Base-by-base conservation (phyloP, 345 rosid species). In the Melastoma malabathricum region DNA sequence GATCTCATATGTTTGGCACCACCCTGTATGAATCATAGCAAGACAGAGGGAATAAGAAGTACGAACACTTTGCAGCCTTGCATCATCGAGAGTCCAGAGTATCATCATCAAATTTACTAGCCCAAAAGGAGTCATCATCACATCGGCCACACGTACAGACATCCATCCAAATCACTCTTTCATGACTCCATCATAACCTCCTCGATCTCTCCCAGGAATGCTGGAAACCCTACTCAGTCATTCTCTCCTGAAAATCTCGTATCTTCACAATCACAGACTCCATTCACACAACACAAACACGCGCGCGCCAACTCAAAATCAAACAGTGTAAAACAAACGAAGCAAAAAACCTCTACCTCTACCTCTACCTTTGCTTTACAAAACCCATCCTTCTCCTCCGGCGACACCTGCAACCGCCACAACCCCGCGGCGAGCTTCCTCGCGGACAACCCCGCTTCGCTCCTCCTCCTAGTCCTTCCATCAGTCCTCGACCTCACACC, bases 391-490 rank as follows among this genome's bases (percentile, higher is more conserved):
- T 71, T 68, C 48, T 64, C 70, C 12, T 10, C 54, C 61, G 74
- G 86, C 46, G 86, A 66, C 15, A 78, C 57, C 74, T 81, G 95
- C 69, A 92, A 51, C 72, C 95, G 53, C 99, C 99, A 92, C 16
- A 92, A 62, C 1, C 82, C 95, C 3, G 95, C 89, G 4, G 88
- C 95, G 14, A 92, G 81, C 75, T 79, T 92, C 80, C 98, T 75
- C 48, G 84, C 89, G 34, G 98, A 92, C 3, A 79, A 81, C 0
- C 59, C 58, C 3, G 51, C 53, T 0, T 63, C 64, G 3, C 52
- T 51, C 52, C 61, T 59, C 51, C 64, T 61, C 55, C 70, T 72
- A 57, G 77, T 63, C 1, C 75, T 66, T 15, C 65, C 71, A 44
- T 44, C 66, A 27, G 49, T 52, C 38, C 52, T 59, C 45, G 61